Evolutionary conservation across 75 land plant species (phyloP), one percentile per base, ranked within the genome.

Genomic region (Larix kaempferi): DNA sequence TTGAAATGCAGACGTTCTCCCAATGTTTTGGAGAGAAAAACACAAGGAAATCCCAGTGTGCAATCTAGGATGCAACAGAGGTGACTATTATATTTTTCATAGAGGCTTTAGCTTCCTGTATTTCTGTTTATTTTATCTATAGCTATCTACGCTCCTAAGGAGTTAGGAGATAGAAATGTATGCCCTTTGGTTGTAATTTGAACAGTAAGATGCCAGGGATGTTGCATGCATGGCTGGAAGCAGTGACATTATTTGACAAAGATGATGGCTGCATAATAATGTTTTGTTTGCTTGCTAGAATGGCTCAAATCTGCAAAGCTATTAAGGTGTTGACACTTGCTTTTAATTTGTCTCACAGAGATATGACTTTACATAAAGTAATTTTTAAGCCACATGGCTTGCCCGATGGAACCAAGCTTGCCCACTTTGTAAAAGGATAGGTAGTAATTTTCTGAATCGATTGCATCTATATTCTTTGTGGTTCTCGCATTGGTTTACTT

Each of bases 341-440:
- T 52, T 74, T 54, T 3, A 19, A 33, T 81, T 72, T 44, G 77
- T 33, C 69, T 60, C 74, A 11, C n/a, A 93, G 95, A 88, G 89
- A 91, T 77, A 77, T 81, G 55, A 72, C 85, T 79, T 72, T 94
- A 84, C 99, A 96, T 84, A 94, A 87, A 75, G 39, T 91, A 75
- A 89, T 96, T 26, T 96, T 96, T 81, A 86, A 86, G 73, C 87
- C 92, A 26, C 88, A 85, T 63, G 92, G 85, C 56, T 79, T 93
- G 76, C 91, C 91, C 29, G 94, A 96, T 86, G 97, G 94, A 76
- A 92, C 89, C 57, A 94, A 93, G 88, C 83, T 96, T 21, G 89
- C 87, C 3, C 94, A 96, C 57, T 94, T 87, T 87, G 88, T 80
- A 52, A 80, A 89, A 78, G 96, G 96, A 77, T 84, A 94, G 96